These are phyloP conservation scores for Aureobasidium vineae DNA, from an alignment of 2,329 filamentous ascomycete genomes.

Conservation along the genomic window DNA sequence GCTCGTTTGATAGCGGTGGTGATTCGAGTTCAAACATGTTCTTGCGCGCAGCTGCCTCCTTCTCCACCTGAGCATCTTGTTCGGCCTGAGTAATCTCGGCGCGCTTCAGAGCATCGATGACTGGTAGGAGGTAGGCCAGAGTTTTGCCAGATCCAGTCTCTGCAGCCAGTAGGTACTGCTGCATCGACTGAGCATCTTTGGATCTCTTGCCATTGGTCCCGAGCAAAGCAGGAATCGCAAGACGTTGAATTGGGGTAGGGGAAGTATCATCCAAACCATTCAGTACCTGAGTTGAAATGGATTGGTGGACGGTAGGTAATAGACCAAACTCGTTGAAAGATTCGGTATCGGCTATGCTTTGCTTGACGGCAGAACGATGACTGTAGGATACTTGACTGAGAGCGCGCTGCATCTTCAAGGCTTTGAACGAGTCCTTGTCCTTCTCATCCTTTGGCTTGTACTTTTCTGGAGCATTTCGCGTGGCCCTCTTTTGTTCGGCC, in stretches of 20 bases:
- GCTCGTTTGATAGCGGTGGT: conserved; percentile 60
- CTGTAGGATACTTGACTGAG: conserved; percentile 75
- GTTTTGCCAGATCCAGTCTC: conserved; percentile 98
- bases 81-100: conserved; percentile 55
- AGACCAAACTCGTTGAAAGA: conserved; percentile 80
- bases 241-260: conserved; percentile 84
- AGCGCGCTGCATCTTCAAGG: conserved; percentile 88
- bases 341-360: conserved; percentile 62
- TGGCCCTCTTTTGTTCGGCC: conserved; percentile 50
- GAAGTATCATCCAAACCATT: conserved; percentile 69
- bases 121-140: conserved; percentile 82
- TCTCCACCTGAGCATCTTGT: conserved; percentile 41
- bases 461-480: conserved; percentile 47
- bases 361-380: conserved; percentile 61
- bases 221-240: conserved; percentile 81
- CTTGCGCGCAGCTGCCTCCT: conserved; percentile 44
- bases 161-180: conserved; percentile 79
- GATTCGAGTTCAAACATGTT: conserved; percentile 62
- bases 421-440: conserved; percentile 63
- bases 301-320: conserved; percentile 67
- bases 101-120: conserved; percentile 79
- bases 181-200: conserved; percentile 43
- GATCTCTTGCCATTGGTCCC: conserved; percentile 51
- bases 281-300: conserved; percentile 70
- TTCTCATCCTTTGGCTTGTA: conserved; percentile 46